Conservation (phyloP, 2,329 filamentous ascomycete species). For the Stemphylium lycopersici region DNA sequence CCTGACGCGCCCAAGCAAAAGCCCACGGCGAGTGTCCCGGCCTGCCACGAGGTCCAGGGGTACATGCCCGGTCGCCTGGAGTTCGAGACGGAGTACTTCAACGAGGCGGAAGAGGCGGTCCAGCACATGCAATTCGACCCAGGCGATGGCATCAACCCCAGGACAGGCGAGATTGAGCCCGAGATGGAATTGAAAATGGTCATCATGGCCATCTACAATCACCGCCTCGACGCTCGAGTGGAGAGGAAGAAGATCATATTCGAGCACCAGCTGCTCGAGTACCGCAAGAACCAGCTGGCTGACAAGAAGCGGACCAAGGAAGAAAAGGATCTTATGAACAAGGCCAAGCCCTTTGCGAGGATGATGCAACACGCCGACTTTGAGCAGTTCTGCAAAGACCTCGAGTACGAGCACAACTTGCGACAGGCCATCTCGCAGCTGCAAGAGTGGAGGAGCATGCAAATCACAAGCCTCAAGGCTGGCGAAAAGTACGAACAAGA, state of each 20-base stretch:
- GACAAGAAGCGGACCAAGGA: constrained; percentile 98
- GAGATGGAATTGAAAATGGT: constrained; percentile 98
- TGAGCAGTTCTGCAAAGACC: constrained; percentile 79
- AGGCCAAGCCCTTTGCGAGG: constrained; percentile 91
- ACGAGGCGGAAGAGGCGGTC: constrained; percentile 96
- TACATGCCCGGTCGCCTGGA: constrained; percentile 98
- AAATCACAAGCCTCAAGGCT: constrained; percentile 81
- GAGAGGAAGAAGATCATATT: constrained; percentile 97
- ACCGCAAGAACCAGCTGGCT: constrained; percentile 83
- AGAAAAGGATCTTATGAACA: constrained; percentile 87
- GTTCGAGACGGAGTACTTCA: constrained; percentile 97
- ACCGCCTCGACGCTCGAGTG: constrained; percentile 83
- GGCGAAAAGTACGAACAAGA: constrained; percentile 94
- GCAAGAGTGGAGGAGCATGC: constrained; percentile 88
- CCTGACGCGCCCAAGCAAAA: constrained; percentile 91
- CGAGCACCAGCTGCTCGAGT: constrained; percentile 91
- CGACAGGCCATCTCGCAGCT: constrained; percentile 87
- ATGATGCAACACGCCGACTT: constrained; percentile 97
- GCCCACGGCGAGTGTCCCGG: constrained; percentile 91
- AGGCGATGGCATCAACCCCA: constrained; percentile 86
- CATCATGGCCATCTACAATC: constrained; percentile 98
- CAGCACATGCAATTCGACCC: constrained; percentile 99
- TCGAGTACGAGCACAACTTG: constrained; percentile 90
- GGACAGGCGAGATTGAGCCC: constrained; percentile 84
- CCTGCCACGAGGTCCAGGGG: constrained; percentile 96